A percentile compares a stretch with the other conserved stretches of the same genome.
Conservation (phyloP, 164 flowering plant genomes). For the Umbellularia californica region DNA sequence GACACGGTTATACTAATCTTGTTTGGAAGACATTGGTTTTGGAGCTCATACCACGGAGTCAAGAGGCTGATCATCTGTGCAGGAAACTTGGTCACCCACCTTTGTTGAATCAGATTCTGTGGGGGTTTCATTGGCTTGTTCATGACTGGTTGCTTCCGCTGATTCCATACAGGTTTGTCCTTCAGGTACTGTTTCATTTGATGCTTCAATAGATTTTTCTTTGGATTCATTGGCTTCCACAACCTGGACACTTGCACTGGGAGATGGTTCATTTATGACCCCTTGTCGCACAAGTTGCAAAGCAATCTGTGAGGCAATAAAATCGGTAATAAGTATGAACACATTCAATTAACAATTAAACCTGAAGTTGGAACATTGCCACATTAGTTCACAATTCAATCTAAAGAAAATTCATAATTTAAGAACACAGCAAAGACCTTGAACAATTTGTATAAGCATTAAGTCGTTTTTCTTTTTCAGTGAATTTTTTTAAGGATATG, state of each 20-base stretch:
- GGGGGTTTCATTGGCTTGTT: constrained; percentile 15
- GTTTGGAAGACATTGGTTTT: not conserved
- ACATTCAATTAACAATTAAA: too few species aligned
- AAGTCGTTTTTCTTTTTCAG: not conserved
- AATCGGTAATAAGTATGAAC: not conserved
- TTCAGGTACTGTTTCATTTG: constrained; percentile 18
- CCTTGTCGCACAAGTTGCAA: constrained; percentile 75
- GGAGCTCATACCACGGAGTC: constrained; percentile 39
- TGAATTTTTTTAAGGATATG: not conserved
- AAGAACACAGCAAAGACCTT: not conserved
- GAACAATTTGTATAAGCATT: not conserved
- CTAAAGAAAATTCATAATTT: too few species aligned
- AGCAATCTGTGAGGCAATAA: constrained; percentile 57
- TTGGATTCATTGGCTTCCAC: constrained; percentile 20
- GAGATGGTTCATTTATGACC: constrained; percentile 31
- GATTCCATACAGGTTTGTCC: constrained; percentile 18
- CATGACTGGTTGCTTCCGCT: constrained; percentile 17
- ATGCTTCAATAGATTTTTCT: constrained; percentile 16
- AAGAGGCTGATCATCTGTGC: constrained; percentile 18
- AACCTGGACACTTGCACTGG: constrained; percentile 20
- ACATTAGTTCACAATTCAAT: too few species aligned
- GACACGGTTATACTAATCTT: not conserved
- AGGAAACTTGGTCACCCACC: constrained; percentile 17
- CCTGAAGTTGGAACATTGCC: too few species aligned
- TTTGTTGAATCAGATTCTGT: constrained; percentile 15